A percentile compares a stretch with the other conserved stretches of the same genome.
phyloP scores from a whole-genome alignment of 345 rosid genomes.

The Clarkia xantiana region DNA sequence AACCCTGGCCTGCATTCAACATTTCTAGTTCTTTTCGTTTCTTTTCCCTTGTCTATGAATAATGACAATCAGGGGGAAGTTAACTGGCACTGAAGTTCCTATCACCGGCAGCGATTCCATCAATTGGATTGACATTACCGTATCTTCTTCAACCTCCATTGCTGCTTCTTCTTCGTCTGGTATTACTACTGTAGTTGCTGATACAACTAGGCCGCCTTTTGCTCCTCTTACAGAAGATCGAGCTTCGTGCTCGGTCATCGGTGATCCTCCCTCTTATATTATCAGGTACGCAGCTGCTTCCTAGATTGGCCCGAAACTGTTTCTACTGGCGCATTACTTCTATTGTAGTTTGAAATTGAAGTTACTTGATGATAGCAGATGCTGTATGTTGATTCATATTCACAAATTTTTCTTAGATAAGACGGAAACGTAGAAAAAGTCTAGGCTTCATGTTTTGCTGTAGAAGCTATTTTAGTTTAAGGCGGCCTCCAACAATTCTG shows the following conservation, averaged over 20 bases:
- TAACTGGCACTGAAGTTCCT: conserved; percentile 66
- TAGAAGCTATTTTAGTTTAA: background rate
- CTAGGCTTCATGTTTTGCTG: background rate
- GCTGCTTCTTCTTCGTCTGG: conserved; percentile 1
- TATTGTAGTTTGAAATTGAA: too few species aligned
- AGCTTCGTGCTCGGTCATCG: conserved; percentile 34
- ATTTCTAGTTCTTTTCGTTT: background rate
- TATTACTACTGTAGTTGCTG: background rate
- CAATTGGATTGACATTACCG: conserved; percentile 47
- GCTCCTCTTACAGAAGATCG: conserved; percentile 36
- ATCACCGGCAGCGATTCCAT: conserved; percentile 46
- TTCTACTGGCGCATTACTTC: background rate
- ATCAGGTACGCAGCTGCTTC: conserved; percentile 22
- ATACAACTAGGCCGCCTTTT: background rate
- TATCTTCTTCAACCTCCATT: conserved; percentile 22
- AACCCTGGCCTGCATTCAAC: too few species aligned
- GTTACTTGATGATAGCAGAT: too few species aligned
- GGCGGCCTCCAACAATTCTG: background rate
- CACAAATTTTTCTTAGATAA: too few species aligned
- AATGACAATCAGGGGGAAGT: conserved; percentile 3
- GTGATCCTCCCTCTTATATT: conserved; percentile 30
- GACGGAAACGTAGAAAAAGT: too few species aligned
- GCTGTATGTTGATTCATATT: too few species aligned
- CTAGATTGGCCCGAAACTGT: background rate
- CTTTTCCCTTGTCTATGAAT: background rate